phyloP scores from a whole-genome alignment of 805 yeast species.

The Cyberlindnera saturnus region DNA sequence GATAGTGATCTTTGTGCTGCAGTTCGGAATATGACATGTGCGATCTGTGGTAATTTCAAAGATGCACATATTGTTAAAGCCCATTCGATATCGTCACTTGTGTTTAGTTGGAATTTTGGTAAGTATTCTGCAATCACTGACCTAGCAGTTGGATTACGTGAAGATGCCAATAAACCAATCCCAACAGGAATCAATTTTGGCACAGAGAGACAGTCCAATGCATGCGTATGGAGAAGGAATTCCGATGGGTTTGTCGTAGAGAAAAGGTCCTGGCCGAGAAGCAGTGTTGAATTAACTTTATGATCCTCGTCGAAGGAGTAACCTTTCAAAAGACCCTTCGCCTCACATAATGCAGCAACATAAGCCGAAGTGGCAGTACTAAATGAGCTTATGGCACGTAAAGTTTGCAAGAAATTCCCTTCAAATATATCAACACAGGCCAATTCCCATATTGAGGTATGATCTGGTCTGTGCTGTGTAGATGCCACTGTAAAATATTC shows the following conservation, averaged over 20 bases:
- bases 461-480: constrained; percentile 29
- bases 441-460: constrained; percentile 43
- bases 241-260: constrained; percentile 41
- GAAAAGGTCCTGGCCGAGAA: constrained; percentile 25
- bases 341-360: constrained; percentile 54
- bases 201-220: constrained; percentile 45
- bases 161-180: constrained; percentile 51
- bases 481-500: constrained; percentile 36
- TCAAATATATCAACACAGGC: constrained; percentile 51
- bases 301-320: constrained; percentile 26
- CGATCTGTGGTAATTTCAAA: constrained; percentile 52
- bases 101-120: constrained; percentile 53
- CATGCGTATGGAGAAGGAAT: constrained; percentile 48
- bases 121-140: constrained; percentile 49
- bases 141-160: constrained; percentile 38
- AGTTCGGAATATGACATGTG: constrained; percentile 42
- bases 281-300: constrained; percentile 4
- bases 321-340: constrained; percentile 49
- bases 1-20: constrained; percentile 23
- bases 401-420: constrained; percentile 49
- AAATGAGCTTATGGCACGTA: constrained; percentile 52
- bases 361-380: constrained; percentile 62
- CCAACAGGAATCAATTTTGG: constrained; percentile 60
- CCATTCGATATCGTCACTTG: constrained; percentile 80
- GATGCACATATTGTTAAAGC: constrained; percentile 66